Conservation (phyloP, 176 grass and related monocot genomes). For the Oryza punctata region DNA sequence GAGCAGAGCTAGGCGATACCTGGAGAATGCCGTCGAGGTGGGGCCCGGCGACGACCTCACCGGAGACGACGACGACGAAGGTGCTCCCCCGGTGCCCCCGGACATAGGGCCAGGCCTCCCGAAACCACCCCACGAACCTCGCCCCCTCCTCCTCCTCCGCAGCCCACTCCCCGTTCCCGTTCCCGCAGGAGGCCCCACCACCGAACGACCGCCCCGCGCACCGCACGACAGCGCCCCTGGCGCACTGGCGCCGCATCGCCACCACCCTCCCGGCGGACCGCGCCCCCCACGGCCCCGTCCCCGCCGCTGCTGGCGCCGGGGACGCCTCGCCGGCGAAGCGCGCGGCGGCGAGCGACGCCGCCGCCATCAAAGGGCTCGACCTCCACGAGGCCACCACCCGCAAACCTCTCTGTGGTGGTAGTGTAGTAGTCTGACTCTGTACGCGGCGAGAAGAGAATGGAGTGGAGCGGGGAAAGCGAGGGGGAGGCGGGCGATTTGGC, state of each 20-base stretch:
- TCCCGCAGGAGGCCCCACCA: background rate
- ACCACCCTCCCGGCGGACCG: background rate
- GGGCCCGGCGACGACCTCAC: constrained; percentile 69
- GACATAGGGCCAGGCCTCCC: constrained; percentile 87
- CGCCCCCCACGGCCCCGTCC: background rate
- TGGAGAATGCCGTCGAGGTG: constrained; percentile 76
- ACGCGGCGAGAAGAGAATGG: constrained; percentile 28
- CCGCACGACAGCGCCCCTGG: background rate
- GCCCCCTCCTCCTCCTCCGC: constrained; percentile 44
- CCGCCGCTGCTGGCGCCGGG: background rate
- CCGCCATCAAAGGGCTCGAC: constrained; percentile 13
- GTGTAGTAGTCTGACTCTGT: background rate
- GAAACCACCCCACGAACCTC: constrained; percentile 75
- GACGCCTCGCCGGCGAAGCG: constrained; percentile 28
- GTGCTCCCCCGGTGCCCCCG: constrained; percentile 80
- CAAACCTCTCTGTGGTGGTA: too few species aligned
- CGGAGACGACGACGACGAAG: constrained; percentile 80
- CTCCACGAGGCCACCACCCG: background rate
- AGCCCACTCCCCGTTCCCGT: background rate
- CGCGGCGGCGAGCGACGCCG: constrained; percentile 28
- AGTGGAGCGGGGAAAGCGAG: background rate
- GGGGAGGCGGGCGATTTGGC: constrained; percentile 14
- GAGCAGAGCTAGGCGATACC: constrained; percentile 24
- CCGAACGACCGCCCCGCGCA: constrained; percentile 5
- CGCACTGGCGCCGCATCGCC: background rate